Base-by-base conservation (phyloP, 441 rosid species). In the Theobroma grandiflorum region DNA sequence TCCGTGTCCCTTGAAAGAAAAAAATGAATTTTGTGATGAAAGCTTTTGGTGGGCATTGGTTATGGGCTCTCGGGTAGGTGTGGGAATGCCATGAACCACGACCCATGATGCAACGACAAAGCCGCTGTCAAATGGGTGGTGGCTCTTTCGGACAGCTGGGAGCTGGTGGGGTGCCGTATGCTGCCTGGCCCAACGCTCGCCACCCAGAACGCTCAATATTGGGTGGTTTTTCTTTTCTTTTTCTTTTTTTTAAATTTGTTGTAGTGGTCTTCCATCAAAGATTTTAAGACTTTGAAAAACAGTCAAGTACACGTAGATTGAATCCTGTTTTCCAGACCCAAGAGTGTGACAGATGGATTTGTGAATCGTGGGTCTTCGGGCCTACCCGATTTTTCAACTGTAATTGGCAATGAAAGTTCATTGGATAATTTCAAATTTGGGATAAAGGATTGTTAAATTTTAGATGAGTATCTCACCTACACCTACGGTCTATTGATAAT, bases 51-150 rank as follows among this genome's bases (percentile, higher is more conserved):
- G 63, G 53, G 43, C 43, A 15, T 10, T 50, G 47, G 64, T 20
- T 12, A 38, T 40, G 14, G 9, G 0, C 31, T 26, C 31, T 26
- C 2, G 52, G 66, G 66, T 58, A 58, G 77, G 53, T 74, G 50
- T 18, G 43, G 49, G 65, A 55, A 52, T 74, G 50, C 53, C 53
- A 40, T 58, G 77, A 74, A 58, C 53, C 53, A 58, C 40, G 77
- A 74, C 40, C 52, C 77, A 57, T 22, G 50, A 74, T 57, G 65
- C 52, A 37, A 15, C 55, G 22, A 68, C 50, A 20, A 11, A 47
- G 74, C 20, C 15, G 47, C 75, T 26, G 57, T 15, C 26, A 50
- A 22, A 50, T 22, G 26, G 75, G 37, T 14, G 35, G 61, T 35
- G 20, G 43, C 67, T 63, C 20, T 18, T 33, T 35, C 14, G 15